Base-by-base conservation (phyloP, 352 stramenopile species). In the Pythium brachiatum region DNA sequence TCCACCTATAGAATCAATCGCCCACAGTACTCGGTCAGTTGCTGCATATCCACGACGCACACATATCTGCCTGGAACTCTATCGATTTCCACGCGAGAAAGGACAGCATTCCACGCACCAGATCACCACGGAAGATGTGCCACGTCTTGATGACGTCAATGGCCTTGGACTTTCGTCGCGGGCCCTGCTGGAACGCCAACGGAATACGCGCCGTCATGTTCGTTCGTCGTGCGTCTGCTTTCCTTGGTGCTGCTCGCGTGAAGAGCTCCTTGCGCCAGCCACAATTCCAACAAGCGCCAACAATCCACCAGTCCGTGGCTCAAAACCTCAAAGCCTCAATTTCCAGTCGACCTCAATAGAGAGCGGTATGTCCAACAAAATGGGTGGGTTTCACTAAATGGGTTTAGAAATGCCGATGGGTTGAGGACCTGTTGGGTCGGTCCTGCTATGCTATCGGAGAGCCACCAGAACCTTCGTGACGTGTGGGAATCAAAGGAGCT, bases 141-240 rank as follows among this genome's bases (percentile, higher is more conserved):
- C 83, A 92, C 21, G 62, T 92, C 54, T 85, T 83, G 61, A 94
- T 79, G n/a, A 84, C 60, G 27, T 92, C 76, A 53, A 94, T 90
- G 29, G 83, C 27, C 83, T 94, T 92, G 65, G 74, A 75, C 69
- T 92, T 88, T 70, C 78, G 78, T 68, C 83, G 83, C 55, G 84
- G 84, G 52, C 81, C 80, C 47, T 83, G 83, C 43, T 83, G 81
- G 70, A 92, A 92, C 70, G 81, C 82, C 67, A 90, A 66, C 70
- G 84, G 84, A 65, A 94, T 89, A 58, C 83, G 82, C 20, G 74
- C 79, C 67, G 82, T 72, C 81, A 91, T 93, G 61, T 79, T 74
- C 47, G 21, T 27, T 48, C n/a, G 20, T 9, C 34, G 3, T 7
- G 34, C 29, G 29, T 34, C 5, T 46, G 38, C 38, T 43, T 25